These are phyloP conservation scores for Fonsecaea multimorphosa DNA, from an alignment of 2,329 filamentous ascomycete species.

Conservation along the genomic window DNA sequence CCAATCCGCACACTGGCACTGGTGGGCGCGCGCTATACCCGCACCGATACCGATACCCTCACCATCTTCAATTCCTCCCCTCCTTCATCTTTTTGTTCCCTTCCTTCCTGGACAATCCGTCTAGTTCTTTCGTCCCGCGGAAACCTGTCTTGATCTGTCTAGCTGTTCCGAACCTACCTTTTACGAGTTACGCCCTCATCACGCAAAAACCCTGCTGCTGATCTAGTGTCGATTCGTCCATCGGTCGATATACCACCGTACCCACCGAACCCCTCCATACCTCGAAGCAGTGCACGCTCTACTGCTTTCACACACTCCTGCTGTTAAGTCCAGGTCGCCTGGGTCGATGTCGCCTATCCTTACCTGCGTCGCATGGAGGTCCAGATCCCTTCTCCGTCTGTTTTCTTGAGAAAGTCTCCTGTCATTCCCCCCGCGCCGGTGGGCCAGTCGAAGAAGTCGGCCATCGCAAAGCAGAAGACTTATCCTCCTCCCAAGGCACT, in stretches of 20 bases:
- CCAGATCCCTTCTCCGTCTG: slow-evolving; percentile 65
- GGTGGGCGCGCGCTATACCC: neutral
- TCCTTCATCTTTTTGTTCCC: slow-evolving; percentile 11
- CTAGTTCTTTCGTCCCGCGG: neutral
- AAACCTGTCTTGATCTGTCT: neutral
- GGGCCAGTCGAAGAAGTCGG: slow-evolving; percentile 39
- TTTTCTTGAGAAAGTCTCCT: slow-evolving; percentile 55
- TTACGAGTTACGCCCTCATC: neutral
- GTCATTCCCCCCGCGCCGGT: slow-evolving; percentile 39
- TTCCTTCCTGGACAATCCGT: slow-evolving; percentile 10
- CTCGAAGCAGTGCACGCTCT: neutral
- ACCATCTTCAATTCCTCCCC: slow-evolving; percentile 15
- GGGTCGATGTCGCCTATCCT: slow-evolving; percentile 32
- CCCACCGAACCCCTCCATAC: slow-evolving; percentile 14
- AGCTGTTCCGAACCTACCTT: neutral
- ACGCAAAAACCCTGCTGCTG: neutral
- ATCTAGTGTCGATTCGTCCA: neutral
- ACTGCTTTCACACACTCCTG: slow-evolving; percentile 2
- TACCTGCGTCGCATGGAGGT: slow-evolving; percentile 58
- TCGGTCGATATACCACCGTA: slow-evolving; percentile 4
- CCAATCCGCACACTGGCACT: slow-evolving; percentile 3
- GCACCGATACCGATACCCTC: slow-evolving; percentile 5
- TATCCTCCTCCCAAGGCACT: slow-evolving; percentile 42
- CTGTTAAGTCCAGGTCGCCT: slow-evolving; percentile 4
- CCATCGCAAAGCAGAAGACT: slow-evolving; percentile 35